Conservation (phyloP, 768 basidiomycete species). For the Boletus reticulatus region DNA sequence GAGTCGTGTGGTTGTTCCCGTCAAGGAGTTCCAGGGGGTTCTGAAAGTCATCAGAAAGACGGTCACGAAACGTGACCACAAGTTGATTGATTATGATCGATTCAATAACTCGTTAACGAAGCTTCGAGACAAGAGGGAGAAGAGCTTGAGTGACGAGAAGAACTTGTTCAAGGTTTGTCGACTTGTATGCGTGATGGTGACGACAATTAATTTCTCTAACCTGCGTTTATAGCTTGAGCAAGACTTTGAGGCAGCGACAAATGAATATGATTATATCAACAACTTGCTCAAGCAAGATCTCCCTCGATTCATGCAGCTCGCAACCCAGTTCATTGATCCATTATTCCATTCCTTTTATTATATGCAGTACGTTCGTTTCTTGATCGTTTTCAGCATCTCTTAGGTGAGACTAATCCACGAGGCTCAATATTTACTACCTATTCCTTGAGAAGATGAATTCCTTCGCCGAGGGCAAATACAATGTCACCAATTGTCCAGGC, state of each 20-base stretch:
- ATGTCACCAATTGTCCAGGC: constrained; percentile 59
- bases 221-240: constrained; percentile 69
- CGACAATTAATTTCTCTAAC: background rate
- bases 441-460: constrained; percentile 91
- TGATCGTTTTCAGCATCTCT: background rate
- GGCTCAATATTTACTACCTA: constrained; percentile 91
- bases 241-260: constrained; percentile 90
- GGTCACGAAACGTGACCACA: constrained; percentile 96
- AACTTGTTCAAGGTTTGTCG: constrained; percentile 84
- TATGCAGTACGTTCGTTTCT: constrained; percentile 78
- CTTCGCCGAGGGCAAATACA: constrained; percentile 80
- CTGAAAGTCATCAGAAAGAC: constrained; percentile 91
- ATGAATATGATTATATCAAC: constrained; percentile 94
- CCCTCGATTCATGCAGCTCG: constrained; percentile 86
- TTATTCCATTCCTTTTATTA: constrained; percentile 99
- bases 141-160: constrained; percentile 93
- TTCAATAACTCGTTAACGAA: constrained; percentile 95
- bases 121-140: constrained; percentile 97
- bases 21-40: constrained; percentile 84
- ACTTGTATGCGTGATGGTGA: background rate
- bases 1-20: constrained; percentile 76
- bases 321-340: constrained; percentile 90
- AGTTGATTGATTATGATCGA: constrained; percentile 94
- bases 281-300: constrained; percentile 87
- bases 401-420: constrained; percentile 28